Conservation (phyloP, 192 early-diverging fungal genomes). For the Linnemannia elongata region DNA sequence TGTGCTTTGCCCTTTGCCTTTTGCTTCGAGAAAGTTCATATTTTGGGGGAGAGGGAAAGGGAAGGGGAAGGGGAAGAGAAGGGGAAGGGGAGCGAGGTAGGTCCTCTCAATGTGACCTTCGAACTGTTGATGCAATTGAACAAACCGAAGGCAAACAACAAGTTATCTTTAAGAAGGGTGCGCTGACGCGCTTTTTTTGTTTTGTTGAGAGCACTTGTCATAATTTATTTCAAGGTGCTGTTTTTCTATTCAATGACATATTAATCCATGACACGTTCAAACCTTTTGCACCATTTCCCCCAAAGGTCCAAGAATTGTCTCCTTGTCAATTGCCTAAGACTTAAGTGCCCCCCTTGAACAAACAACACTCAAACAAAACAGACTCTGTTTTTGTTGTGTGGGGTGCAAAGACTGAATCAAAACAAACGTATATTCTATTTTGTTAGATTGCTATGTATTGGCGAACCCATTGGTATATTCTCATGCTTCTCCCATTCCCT, state of each 20-base stretch:
- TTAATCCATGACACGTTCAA: neutral
- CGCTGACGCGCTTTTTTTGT: neutral
- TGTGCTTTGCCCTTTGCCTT: neutral
- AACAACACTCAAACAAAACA: neutral
- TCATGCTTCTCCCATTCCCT: neutral
- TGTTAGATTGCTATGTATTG: too few species aligned
- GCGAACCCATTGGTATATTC: neutral
- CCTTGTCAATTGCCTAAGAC: neutral
- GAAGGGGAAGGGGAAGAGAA: neutral
- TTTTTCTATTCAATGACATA: neutral
- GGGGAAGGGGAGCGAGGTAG: neutral
- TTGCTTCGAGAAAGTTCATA: neutral
- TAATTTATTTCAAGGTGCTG: neutral
- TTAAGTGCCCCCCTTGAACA: neutral
- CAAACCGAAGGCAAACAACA: neutral
- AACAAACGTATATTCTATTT: neutral
- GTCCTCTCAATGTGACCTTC: neutral
- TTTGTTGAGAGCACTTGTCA: neutral
- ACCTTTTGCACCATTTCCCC: neutral
- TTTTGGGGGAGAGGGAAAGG: neutral
- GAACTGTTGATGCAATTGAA: neutral
- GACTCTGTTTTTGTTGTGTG: neutral
- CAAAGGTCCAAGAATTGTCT: constrained; percentile 5
- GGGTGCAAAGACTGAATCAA: neutral
- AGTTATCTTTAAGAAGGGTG: neutral